These are phyloP conservation scores for Apodospora peruviana DNA, from an alignment of 495 filamentous ascomycete genomes.

Conservation along the genomic window DNA sequence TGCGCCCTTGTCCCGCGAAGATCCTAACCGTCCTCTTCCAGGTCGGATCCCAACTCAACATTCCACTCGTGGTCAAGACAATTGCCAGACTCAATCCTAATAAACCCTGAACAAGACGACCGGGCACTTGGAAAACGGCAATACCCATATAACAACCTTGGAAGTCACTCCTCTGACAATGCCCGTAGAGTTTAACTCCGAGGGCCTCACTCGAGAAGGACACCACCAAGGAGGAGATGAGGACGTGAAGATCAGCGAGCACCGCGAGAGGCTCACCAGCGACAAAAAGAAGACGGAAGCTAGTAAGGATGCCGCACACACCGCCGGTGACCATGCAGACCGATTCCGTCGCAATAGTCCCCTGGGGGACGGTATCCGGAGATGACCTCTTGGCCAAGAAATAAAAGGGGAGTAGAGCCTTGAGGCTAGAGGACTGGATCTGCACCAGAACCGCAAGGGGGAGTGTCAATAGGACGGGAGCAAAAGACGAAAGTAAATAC, in stretches of 20 bases:
- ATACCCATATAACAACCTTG: constrained; percentile 1
- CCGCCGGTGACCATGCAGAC: neutral
- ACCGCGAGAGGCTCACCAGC: neutral
- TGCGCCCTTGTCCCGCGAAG: neutral
- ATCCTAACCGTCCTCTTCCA: neutral
- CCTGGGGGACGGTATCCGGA: neutral
- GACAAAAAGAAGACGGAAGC: neutral
- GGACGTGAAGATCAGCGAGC: neutral
- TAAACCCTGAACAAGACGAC: neutral
- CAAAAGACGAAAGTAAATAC: neutral
- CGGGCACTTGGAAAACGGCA: neutral
- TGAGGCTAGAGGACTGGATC: neutral
- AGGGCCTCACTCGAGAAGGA: constrained; percentile 2
- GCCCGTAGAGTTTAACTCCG: neutral
- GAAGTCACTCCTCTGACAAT: constrained; percentile 1
- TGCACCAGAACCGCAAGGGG: neutral
- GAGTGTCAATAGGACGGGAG: neutral
- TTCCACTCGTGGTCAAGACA: neutral
- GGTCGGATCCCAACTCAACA: neutral
- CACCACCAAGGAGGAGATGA: neutral
- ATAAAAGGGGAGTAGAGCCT: neutral
- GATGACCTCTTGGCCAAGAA: neutral
- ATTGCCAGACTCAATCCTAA: neutral
- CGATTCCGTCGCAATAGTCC: neutral
- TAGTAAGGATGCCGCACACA: neutral